phyloP scores from a whole-genome alignment of 208 protist species.

The Trypanosoma brucei region DNA sequence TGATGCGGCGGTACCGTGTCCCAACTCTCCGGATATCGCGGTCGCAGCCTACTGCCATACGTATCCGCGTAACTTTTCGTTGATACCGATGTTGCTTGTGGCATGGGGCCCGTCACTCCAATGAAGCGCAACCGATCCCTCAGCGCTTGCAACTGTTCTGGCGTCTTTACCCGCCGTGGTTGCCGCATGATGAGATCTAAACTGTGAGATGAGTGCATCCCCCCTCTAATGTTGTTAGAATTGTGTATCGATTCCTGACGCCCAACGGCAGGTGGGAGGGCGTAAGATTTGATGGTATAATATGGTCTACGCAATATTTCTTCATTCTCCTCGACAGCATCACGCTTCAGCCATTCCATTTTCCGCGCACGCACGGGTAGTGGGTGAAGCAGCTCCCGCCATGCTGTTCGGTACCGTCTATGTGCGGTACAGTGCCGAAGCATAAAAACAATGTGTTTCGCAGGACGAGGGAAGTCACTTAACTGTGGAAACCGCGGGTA shows the following conservation, averaged over 20 bases:
- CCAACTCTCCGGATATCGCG: slow-evolving; percentile 81
- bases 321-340: slow-evolving; percentile 83
- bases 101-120: slow-evolving; percentile 9
- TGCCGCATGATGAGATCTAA: slow-evolving; percentile 31
- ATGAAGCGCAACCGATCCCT: slow-evolving; percentile 58
- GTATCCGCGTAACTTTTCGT: slow-evolving; percentile 38
- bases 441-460: slow-evolving; percentile 20
- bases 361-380: slow-evolving; percentile 57
- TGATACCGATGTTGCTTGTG: slow-evolving; percentile 4
- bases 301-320: slow-evolving; percentile 69
- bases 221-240: not conserved
- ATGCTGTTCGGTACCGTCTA: slow-evolving; percentile 71
- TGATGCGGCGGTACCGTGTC: slow-evolving; percentile 82
- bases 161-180: slow-evolving; percentile 37
- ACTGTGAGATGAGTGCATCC: slow-evolving; percentile 10
- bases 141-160: slow-evolving; percentile 48
- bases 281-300: slow-evolving; percentile 70
- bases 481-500: too few relatives aligned
- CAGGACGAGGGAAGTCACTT: too few relatives aligned
- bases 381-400: slow-evolving; percentile 83
- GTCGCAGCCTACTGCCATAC: slow-evolving; percentile 71
- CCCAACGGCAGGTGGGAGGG: slow-evolving; percentile 18
- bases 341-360: slow-evolving; percentile 81
- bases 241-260: slow-evolving; percentile 8
- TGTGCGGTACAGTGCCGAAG: slow-evolving; percentile 22